These are phyloP conservation scores for Puccinia polysora DNA, from an alignment of 1,284 basidiomycete species.

Conservation along the genomic window DNA sequence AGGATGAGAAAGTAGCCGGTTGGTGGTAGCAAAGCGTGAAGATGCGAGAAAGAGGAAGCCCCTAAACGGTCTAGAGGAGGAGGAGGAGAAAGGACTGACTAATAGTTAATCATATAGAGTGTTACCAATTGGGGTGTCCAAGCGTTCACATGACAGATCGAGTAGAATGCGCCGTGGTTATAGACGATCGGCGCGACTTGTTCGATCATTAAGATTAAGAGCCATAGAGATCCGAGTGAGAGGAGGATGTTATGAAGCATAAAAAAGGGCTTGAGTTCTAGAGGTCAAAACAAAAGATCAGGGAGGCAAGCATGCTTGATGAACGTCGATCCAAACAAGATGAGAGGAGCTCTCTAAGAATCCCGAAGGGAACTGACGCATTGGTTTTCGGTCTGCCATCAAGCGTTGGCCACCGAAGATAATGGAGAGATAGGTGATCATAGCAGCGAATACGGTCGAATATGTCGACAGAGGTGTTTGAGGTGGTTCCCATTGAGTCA, in stretches of 20 bases:
- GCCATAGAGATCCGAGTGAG: constrained; percentile 70
- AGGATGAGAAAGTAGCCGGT: constrained; percentile 21
- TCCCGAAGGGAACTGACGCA: constrained; percentile 47
- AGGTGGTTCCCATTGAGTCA: constrained; percentile 63
- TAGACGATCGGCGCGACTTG: constrained; percentile 74
- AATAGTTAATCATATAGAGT: constrained; percentile 98
- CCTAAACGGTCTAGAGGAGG: constrained; percentile 80
- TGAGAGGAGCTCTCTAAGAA: not conserved
- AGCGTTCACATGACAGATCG: constrained; percentile 70
- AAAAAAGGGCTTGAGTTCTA: constrained; percentile 78
- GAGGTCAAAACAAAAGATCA: constrained; percentile 51
- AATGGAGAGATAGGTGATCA: constrained; percentile 75
- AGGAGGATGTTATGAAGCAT: constrained; percentile 87
- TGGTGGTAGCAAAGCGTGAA: constrained; percentile 56
- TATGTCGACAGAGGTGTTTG: constrained; percentile 75
- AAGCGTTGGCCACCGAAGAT: constrained; percentile 80
- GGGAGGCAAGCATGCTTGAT: not conserved
- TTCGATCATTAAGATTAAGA: constrained; percentile 81
- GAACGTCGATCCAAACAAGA: not conserved
- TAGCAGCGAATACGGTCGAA: constrained; percentile 65
- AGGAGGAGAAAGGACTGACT: constrained; percentile 91
- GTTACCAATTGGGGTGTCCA: constrained; percentile 82
- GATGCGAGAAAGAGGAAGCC: constrained; percentile 79
- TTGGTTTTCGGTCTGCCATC: constrained; percentile 62
- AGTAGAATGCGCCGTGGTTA: constrained; percentile 67